Percentiles rank a stretch among this genome's conserved stretches.
Conservation (phyloP, 2,329 filamentous ascomycete species). For the Fusarium penzigii region DNA sequence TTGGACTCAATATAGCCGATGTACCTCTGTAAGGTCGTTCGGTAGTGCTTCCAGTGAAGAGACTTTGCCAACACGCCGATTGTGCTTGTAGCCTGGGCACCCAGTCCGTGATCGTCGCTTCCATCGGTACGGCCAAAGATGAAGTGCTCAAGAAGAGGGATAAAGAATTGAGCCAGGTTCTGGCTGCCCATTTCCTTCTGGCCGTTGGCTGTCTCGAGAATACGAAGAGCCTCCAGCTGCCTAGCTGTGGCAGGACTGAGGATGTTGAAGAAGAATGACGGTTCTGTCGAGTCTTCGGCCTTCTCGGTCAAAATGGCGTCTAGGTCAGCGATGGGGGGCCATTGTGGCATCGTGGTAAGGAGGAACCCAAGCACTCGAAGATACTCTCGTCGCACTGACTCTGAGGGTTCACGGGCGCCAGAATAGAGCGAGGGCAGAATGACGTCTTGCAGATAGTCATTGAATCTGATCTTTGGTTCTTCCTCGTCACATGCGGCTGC, state of each 20-base stretch:
- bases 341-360: constrained; percentile 68
- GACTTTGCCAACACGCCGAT: constrained; percentile 74
- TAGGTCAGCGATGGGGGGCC: constrained; percentile 74
- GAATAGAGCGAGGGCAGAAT: constrained; percentile 75
- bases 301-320: constrained; percentile 60
- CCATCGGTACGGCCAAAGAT: constrained; percentile 78
- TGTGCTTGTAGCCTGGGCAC: constrained; percentile 81
- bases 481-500: constrained; percentile 44
- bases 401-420: constrained; percentile 76
- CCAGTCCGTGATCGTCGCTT: constrained; percentile 78
- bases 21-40: constrained; percentile 80
- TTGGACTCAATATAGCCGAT: constrained; percentile 79
- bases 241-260: constrained; percentile 86
- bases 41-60: constrained; percentile 89
- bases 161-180: constrained; percentile 82
- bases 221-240: constrained; percentile 79
- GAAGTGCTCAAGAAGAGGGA: constrained; percentile 92
- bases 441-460: constrained; percentile 60
- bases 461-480: constrained; percentile 46
- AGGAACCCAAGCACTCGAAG: constrained; percentile 78
- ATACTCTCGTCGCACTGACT: constrained; percentile 82
- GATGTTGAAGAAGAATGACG: constrained; percentile 89
- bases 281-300: constrained; percentile 64
- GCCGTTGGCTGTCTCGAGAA: constrained; percentile 69
- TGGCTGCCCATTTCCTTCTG: constrained; percentile 67